These are phyloP conservation scores for Carex cristatella DNA, from an alignment of 176 grass and related monocot species.

Conservation along the genomic window DNA sequence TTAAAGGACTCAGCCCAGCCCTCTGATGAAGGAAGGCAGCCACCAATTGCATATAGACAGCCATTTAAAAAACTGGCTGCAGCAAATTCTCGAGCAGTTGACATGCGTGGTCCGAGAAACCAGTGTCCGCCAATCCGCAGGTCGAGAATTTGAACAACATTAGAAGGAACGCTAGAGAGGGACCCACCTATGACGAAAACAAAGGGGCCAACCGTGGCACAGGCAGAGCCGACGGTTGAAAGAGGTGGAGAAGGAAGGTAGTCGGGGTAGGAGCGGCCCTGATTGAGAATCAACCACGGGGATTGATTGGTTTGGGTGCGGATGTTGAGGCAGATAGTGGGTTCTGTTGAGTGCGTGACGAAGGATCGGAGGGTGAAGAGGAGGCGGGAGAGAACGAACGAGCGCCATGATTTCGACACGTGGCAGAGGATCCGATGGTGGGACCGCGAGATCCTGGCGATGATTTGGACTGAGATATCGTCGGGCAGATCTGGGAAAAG, in stretches of 20 bases:
- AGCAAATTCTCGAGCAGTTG: constrained; percentile 58
- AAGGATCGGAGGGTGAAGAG: constrained; percentile 43
- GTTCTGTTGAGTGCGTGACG: constrained; percentile 30
- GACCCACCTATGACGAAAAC: constrained; percentile 77
- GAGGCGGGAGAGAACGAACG: constrained; percentile 41
- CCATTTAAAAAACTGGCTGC: constrained; percentile 35
- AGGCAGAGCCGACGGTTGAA: constrained; percentile 39
- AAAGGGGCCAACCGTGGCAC: constrained; percentile 25
- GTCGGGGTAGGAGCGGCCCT: constrained; percentile 28
- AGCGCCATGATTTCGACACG: constrained; percentile 61
- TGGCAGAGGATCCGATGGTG: constrained; percentile 36
- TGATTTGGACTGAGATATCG: constrained; percentile 58
- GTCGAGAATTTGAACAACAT: constrained; percentile 57
- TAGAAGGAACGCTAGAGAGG: constrained; percentile 30
- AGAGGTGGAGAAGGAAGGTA: constrained; percentile 36
- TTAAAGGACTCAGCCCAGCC: constrained; percentile 70
- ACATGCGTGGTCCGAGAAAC: constrained; percentile 77
- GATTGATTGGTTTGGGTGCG: constrained; percentile 40
- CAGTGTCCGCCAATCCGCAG: constrained; percentile 38
- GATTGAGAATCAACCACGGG: constrained; percentile 46
- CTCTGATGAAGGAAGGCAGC: constrained; percentile 49
- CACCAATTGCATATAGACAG: constrained; percentile 43
- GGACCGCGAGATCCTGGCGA: constrained; percentile 53
- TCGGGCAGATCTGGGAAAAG: constrained; percentile 68
- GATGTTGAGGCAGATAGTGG: constrained; percentile 55